Evolutionary conservation across 768 basidiomycete species (phyloP).

Genomic region (Botryobasidium botryosum): DNA sequence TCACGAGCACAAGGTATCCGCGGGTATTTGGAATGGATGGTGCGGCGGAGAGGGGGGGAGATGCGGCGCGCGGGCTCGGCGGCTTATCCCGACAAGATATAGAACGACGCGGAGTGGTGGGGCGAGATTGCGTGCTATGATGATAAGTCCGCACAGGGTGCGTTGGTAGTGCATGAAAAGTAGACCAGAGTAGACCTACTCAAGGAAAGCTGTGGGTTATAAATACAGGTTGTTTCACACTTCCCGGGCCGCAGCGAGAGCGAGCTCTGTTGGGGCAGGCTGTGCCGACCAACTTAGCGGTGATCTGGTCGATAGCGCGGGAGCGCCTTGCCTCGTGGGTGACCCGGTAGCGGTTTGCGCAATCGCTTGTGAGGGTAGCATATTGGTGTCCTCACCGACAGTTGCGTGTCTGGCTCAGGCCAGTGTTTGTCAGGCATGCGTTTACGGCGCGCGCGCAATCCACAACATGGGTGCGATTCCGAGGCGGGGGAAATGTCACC

Average conservation of each 20-base stretch:
- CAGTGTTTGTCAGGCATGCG: conserved; percentile 43
- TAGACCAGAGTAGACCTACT: conserved; percentile 29
- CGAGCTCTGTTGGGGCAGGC: conserved; percentile 17
- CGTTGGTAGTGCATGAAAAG: conserved; percentile 2
- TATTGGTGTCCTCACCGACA: conserved; percentile 72
- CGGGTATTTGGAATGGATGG: conserved; percentile 91
- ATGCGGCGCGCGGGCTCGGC: conserved; percentile 86
- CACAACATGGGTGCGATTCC: conserved; percentile 63
- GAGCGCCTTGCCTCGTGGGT: no score
- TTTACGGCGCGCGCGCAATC: conserved; percentile 88
- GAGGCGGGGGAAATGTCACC: conserved; percentile 77
- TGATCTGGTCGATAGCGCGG: background rate
- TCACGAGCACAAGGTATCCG: conserved; percentile 92
- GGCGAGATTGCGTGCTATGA: conserved; percentile 78
- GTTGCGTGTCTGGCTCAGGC: conserved; percentile 38
- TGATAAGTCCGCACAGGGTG: background rate
- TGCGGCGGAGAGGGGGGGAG: conserved; percentile 71
- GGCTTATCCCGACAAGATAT: conserved; percentile 71
- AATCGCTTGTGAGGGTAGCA: conserved; percentile 29
- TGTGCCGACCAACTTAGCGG: background rate
- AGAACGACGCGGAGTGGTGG: conserved; percentile 65
- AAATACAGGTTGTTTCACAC: conserved; percentile 92
- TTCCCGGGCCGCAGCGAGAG: conserved; percentile 77
- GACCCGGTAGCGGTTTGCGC: no score
- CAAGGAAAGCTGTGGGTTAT: conserved; percentile 52